phyloP scores from a whole-genome alignment of 2,329 filamentous ascomycete species.

The Beauveria sp. region DNA sequence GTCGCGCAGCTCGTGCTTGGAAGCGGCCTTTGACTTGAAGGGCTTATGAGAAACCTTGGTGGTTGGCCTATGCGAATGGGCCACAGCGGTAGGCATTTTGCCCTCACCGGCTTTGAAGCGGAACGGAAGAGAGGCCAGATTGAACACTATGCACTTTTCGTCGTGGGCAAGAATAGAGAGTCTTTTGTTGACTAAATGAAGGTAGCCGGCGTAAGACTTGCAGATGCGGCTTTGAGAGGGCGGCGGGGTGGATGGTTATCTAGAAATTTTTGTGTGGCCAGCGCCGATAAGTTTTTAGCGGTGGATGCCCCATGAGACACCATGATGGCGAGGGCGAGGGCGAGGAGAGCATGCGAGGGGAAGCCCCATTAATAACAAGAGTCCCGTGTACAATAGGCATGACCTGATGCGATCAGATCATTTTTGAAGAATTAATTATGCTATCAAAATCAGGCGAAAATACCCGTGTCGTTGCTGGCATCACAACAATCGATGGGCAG shows the following conservation, averaged over 20 bases:
- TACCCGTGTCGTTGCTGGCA: too few relatives aligned
- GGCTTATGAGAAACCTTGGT: conserved; percentile 83
- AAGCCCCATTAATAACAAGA: too few relatives aligned
- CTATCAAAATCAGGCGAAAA: too few relatives aligned
- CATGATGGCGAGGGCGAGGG: conserved; percentile 2
- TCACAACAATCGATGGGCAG: neutral
- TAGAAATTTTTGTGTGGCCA: conserved; percentile 18
- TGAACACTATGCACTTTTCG: conserved; percentile 23
- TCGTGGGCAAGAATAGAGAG: neutral
- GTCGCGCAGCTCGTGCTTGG: conserved; percentile 81
- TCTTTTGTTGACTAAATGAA: neutral
- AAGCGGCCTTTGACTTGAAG: conserved; percentile 87
- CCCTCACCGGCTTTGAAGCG: conserved; percentile 77
- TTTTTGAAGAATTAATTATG: too few relatives aligned
- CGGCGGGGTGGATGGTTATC: conserved; percentile 23
- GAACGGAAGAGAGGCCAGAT: conserved; percentile 66
- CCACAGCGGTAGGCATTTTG: conserved; percentile 65
- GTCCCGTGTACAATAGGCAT: neutral
- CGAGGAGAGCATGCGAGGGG: neutral
- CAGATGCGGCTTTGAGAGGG: conserved; percentile 23
- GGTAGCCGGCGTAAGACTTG: conserved; percentile 17
- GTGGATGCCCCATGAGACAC: conserved; percentile 5
- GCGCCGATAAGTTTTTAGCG: conserved; percentile 11
- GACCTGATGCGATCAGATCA: too few relatives aligned
- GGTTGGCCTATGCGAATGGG: conserved; percentile 85